Conservation (phyloP, 75 land plant genomes). For the Pinus taeda region DNA sequence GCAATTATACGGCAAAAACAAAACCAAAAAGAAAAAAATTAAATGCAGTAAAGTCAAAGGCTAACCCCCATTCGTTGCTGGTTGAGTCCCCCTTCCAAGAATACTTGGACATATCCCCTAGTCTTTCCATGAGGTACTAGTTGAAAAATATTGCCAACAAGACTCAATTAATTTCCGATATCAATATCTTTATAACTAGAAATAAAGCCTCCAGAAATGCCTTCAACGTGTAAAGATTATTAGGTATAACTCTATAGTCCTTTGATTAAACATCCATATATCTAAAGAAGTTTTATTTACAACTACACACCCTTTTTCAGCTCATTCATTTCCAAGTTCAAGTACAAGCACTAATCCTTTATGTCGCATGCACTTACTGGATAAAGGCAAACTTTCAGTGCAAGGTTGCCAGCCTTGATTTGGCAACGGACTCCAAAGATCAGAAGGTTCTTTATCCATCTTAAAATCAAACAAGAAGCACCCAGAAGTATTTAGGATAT, state of each 20-base stretch:
- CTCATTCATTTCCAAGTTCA: background rate
- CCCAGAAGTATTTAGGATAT: background rate
- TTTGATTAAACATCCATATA: background rate
- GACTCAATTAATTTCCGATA: background rate
- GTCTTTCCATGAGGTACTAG: conserved; percentile 45
- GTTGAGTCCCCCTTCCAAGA: conserved; percentile 93
- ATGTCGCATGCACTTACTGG: conserved; percentile 20
- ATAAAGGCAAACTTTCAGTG: conserved; percentile 13
- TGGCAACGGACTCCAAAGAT: conserved; percentile 63
- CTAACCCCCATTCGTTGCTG: conserved; percentile 98
- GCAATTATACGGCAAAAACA: background rate
- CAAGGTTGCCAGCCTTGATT: conserved; percentile 78
- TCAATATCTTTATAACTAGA: background rate
- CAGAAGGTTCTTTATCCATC: conserved; percentile 27
- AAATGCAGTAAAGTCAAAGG: background rate
- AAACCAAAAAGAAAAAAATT: background rate
- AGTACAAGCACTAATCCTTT: background rate
- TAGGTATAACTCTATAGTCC: background rate
- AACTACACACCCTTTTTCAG: background rate
- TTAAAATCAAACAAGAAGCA: conserved; percentile 7
- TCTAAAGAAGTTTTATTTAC: background rate
- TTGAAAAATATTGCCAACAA: background rate
- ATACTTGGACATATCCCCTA: conserved; percentile 82
- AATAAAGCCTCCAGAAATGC: background rate
- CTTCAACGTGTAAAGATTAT: background rate